phyloP scores from a whole-genome alignment of 129 eudicot genomes.

The sunflower (Helianthus annuus) region HanXRQr2.0-SUNRISE NC_035441.2:141145251-141145750 shows the following conservation, averaged over 20 bases:
- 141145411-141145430: constrained; percentile 73
- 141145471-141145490: neutral
- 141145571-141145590: neutral
- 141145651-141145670: too few relatives aligned
- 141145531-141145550: constrained; percentile 3
- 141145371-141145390: constrained; percentile 95
- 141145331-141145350: neutral
- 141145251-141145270: constrained; percentile 84
- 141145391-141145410: constrained; percentile 79
- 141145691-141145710: too few relatives aligned
- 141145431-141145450: constrained; percentile 83
- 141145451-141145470: constrained; percentile 57
- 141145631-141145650: neutral
- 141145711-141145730: too few relatives aligned
- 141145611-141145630: neutral
- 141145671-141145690: too few relatives aligned
- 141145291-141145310: neutral
- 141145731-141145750: neutral
- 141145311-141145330: neutral
- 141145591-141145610: neutral
- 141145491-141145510: neutral
- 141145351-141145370: constrained; percentile 63
- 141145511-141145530: constrained; percentile 18
- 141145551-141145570: neutral
- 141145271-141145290: constrained; percentile 62